phyloP scores from a whole-genome alignment of 495 filamentous ascomycete species.

The Staphylotrichum tortipilum region DNA sequence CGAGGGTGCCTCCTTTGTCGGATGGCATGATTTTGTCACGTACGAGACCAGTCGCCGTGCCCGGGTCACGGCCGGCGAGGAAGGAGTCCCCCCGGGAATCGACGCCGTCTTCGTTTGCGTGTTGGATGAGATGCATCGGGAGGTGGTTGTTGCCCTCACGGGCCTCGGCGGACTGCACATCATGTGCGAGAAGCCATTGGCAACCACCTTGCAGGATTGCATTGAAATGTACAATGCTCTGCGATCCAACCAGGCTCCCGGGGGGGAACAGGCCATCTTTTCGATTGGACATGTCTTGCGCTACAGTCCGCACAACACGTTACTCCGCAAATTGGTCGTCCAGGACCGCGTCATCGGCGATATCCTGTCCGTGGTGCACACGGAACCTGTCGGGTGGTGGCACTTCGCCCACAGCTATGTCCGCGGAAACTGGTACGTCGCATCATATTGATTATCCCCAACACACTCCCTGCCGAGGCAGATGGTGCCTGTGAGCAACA shows the following conservation, averaged over 20 bases:
- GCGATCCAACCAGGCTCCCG: slow-evolving; percentile 16
- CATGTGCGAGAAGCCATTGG: slow-evolving; percentile 91
- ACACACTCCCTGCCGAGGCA: too few relatives aligned
- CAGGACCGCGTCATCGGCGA: slow-evolving; percentile 74
- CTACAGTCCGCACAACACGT: slow-evolving; percentile 85
- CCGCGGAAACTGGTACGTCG: slow-evolving; percentile 64
- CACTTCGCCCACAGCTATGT: slow-evolving; percentile 94
- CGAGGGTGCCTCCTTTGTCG: slow-evolving; percentile 53
- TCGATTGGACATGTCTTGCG: slow-evolving; percentile 76
- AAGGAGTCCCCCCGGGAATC: slow-evolving; percentile 44
- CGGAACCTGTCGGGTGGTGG: slow-evolving; percentile 93
- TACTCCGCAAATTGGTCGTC: slow-evolving; percentile 68
- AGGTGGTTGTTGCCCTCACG: slow-evolving; percentile 63
- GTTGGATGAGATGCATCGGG: slow-evolving; percentile 76
- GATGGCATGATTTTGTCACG: slow-evolving; percentile 64
- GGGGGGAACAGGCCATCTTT: slow-evolving; percentile 49
- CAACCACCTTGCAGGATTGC: slow-evolving; percentile 68
- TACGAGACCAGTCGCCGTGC: slow-evolving; percentile 53
- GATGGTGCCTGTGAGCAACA: too few relatives aligned
- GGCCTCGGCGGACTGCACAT: slow-evolving; percentile 62
- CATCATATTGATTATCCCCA: neutral
- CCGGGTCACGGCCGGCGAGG: slow-evolving; percentile 29
- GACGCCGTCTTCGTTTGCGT: slow-evolving; percentile 86
- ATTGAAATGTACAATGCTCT: slow-evolving; percentile 56
- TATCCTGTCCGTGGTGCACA: slow-evolving; percentile 76